Base-by-base conservation (phyloP, 1,139 yeast species). In the Martiniozyma asiatica region DNA sequence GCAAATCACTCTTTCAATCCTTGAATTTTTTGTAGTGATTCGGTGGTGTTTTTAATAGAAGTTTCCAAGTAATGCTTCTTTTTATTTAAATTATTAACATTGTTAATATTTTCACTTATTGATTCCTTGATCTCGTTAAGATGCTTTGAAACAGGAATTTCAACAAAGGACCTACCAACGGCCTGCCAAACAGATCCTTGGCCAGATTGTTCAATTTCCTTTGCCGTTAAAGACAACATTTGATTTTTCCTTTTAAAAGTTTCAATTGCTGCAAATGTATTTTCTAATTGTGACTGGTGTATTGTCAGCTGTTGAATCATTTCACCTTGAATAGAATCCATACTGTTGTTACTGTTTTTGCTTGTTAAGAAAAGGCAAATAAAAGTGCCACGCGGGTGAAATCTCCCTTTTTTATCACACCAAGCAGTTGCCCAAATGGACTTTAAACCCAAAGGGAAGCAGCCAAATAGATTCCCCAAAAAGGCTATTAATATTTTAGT, bases 141-240 rank as follows among this genome's bases (percentile, higher is more conserved):
- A 50, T 81, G 80, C 3, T 59, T 53, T 8, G 52, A 45, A 3
- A 61, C 61, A 15, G 65, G 58, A 20, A 56, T 55, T 26, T 51
- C 53, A 22, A 78, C 56, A 48, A 77, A 79, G 38, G 84, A 71
- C 55, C 79, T 79, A 14, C 95, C 95, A 19, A 82, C 68, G 3
- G 94, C 84, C 48, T 81, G 73, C 92, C 94, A 85, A 5, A 85
- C 87, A 3, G 52, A 50, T 14, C 71, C 67, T 21, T 57, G 55
- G 4, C 54, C 54, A 15, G 54, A 50, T 31, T 70, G 63, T 25
- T 59, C 59, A 35, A 82, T 58, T 40, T 76, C 76, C 25, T 61
- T 45, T 20, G 63, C 58, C 8, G 92, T 75, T 26, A 70, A 59
- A 14, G 67, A 65, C 20, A 76, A 66, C 27, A 79, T 53, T 41